Base-by-base conservation (phyloP, 768 basidiomycete genomes). In the Tylopilus intermedius region DNA sequence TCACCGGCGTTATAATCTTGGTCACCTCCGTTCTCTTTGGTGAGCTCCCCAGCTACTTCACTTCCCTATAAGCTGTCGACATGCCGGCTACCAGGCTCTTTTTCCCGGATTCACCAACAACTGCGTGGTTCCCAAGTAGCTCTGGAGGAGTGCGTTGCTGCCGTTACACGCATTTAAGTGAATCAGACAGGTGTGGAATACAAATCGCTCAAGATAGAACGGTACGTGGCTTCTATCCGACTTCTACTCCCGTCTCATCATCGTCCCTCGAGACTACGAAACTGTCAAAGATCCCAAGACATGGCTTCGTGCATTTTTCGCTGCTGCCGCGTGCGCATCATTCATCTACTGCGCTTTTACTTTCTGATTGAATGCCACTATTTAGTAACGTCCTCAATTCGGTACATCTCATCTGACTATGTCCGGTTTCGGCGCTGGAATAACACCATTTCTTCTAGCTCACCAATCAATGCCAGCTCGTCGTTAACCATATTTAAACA, bases 151-250 rank as follows among this genome's bases (percentile, higher is more conserved):
- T 80, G 85, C 15, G 70, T 78, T 35, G 74, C 80, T 49, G 88
- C 84, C 22, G 75, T 91, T 18, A 76, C 81, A 57, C 79, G 89
- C 39, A 84, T 90, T 64, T 81, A 79, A 65, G 76, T 73, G 46
- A 89, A 90, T 66, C 87, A 89, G 67, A 72, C 84, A n/a, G 88
- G 88, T 51, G 74, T 88, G 21, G 89, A 90, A 69, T 90, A 88
- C 68, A 91, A 90, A 64, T 74, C 72, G 43, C 90, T 84, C 81
- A 91, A 91, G 69, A 72, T 66, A 42, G 79, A 86, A 38, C 88
- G 90, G 88, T 88, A 42, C 58, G 83, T 69, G 0, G 26, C 57
- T 62, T 68, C 59, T 49, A 22, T 55, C 44, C 26, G 0, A 53
- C 22, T 14, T 49, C 53, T 52, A 29, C 2, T 18, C 40, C 50